Evolutionary conservation across 768 basidiomycete genomes (phyloP), one percentile per base, ranked within the genome.

Genomic region (Tricholoma hemisulphureum): DNA sequence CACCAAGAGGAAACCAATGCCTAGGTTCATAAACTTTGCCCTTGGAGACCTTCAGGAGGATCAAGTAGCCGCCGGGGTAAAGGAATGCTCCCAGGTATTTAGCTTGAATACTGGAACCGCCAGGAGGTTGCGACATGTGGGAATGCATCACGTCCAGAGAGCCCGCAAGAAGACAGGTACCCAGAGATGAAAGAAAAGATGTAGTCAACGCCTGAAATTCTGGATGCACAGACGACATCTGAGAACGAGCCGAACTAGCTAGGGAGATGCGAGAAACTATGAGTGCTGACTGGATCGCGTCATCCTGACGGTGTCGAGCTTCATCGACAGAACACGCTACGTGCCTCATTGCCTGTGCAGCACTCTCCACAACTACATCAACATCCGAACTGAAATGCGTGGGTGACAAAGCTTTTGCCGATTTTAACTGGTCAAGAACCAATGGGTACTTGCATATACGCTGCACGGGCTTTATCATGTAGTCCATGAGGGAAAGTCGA

Each of bases 391-490:
- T 63, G 10, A 55, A 55, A 41, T 51, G 62, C 16, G 55, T 43
- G 24, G 61, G 65, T 24, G 66, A 63, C 45, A 67, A 61, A 11
- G 65, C 60, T 35, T 75, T 75, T 13, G 72, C 66, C 4, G 75
- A 69, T 51, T 72, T 71, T 32, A 97, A 80, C 64, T 90, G 86
- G 57, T 86, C 87, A 45, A 99, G 83, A 8, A 99, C 80, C 51
- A 98, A 81, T 16, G 95, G 93, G 68, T 99, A 99, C 64, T 88
- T 91, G 82, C 95, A 98, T 51, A 99, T 89, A 51, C 95, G 80
- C 72, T 99, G 96, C 14, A 98, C 83, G n/a, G 96, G 96, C 72
- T 94, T 94, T 75, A 99, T 98, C 75, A 98, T 81, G 68, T 95
- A 95, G 74, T 98, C 96, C 63, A 84, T 75, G 70, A 91, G 85